Percentiles rank a stretch among this genome's conserved stretches.
phyloP scores from a whole-genome alignment of 2,329 filamentous ascomycete genomes.

The Claviceps sp. region DNA sequence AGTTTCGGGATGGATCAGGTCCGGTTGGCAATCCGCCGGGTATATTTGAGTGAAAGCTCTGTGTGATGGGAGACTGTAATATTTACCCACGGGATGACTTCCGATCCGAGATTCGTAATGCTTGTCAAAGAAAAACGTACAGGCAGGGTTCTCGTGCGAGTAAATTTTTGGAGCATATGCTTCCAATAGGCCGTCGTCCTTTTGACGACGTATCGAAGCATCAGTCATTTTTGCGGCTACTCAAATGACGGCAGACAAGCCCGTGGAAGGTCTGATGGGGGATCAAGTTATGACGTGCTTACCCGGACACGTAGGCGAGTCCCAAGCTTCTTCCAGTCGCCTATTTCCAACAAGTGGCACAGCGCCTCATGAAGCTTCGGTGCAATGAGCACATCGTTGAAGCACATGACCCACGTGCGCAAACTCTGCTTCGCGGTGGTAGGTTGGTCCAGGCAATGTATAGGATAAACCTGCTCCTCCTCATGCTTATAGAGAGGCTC shows the following conservation, averaged over 20 bases:
- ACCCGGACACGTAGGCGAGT: conserved; percentile 4
- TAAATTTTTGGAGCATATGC: conserved; percentile 5
- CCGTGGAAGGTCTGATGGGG: background rate
- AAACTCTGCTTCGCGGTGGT: background rate
- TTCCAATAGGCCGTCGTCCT: conserved; percentile 5
- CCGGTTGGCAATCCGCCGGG: background rate
- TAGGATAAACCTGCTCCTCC: conserved; percentile 3
- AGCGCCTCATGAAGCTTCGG: conserved; percentile 2
- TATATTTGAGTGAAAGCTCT: conserved; percentile 6
- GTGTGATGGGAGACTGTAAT: background rate
- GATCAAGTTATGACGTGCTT: background rate
- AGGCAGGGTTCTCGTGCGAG: conserved; percentile 2
- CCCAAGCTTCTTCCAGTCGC: conserved; percentile 6
- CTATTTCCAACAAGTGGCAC: conserved; percentile 4
- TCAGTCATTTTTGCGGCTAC: background rate
- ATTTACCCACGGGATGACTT: conserved; percentile 1
- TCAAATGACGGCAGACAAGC: background rate
- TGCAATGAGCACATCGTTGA: conserved; percentile 7
- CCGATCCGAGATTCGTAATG: background rate
- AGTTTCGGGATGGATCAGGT: background rate
- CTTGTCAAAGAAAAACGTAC: conserved; percentile 3
- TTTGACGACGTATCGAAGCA: background rate
- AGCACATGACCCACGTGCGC: conserved; percentile 7
- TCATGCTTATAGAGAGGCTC: background rate
- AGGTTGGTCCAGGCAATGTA: conserved; percentile 4